phyloP scores from a whole-genome alignment of 2,329 filamentous ascomycete species.

The Pestalotiopsis sp. region DNA sequence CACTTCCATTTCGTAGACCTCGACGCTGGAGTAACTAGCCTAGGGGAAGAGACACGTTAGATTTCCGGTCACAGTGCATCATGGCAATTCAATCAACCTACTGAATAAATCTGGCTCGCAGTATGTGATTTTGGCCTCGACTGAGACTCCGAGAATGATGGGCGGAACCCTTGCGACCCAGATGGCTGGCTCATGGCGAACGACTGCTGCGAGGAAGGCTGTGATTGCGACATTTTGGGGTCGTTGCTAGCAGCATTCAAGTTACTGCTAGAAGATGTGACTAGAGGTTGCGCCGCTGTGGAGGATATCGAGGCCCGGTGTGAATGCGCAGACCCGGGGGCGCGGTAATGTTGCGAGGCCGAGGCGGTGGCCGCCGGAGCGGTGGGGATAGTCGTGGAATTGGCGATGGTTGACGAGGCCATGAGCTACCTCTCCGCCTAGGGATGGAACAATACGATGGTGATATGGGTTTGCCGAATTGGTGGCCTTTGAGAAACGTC shows the following conservation, averaged over 20 bases:
- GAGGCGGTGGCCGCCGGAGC: conserved; percentile 21
- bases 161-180: conserved; percentile 44
- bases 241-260: conserved; percentile 26
- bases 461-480: neutral
- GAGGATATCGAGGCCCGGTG: conserved; percentile 20
- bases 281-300: conserved; percentile 18
- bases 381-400: conserved; percentile 19
- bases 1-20: conserved; percentile 98
- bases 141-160: conserved; percentile 39
- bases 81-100: conserved; percentile 36
- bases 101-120: conserved; percentile 64
- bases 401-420: conserved; percentile 40
- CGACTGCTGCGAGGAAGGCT: conserved; percentile 56
- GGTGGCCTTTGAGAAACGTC: neutral
- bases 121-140: conserved; percentile 40
- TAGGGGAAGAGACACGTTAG: conserved; percentile 26
- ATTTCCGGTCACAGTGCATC: neutral
- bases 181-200: conserved; percentile 61
- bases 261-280: conserved; percentile 21
- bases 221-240: conserved; percentile 50
- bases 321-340: conserved; percentile 10
- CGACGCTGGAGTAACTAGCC: conserved; percentile 92
- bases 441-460: neutral
- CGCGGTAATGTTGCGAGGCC: conserved; percentile 14
- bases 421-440: conserved; percentile 28